Evolutionary conservation across 345 rosid genomes (phyloP).

Genomic region (Salix dunnii): DNA sequence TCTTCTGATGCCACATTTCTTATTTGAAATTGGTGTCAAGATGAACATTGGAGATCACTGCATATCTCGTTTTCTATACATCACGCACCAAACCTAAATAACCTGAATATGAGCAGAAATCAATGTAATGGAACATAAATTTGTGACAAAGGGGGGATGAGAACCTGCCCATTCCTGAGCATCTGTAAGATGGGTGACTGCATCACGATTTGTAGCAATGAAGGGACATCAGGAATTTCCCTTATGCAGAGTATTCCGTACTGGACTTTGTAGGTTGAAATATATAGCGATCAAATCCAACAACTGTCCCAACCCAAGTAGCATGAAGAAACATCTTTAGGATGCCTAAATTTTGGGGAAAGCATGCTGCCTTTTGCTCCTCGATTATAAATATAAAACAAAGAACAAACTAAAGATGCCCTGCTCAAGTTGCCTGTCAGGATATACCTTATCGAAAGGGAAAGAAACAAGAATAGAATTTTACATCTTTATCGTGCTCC

Average conservation of each 20-base stretch:
- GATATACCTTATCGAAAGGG: not conserved
- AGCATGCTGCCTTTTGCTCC: not conserved
- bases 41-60: not conserved
- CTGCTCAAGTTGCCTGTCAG: not conserved
- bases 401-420: not conserved
- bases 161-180: conserved; percentile 41
- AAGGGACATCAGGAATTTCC: conserved; percentile 37
- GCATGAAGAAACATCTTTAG: not conserved
- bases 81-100: not conserved
- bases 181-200: conserved; percentile 36
- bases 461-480: not conserved
- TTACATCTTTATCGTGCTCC: conserved; percentile 34
- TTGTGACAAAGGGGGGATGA: conserved; percentile 7
- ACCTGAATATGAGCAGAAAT: not conserved
- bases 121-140: not conserved
- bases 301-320: conserved; percentile 31
- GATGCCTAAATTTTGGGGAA: not conserved
- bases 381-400: not conserved
- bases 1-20: not conserved
- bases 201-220: conserved; percentile 36
- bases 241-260: conserved; percentile 34
- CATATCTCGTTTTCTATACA: not conserved
- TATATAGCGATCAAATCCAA: conserved; percentile 37
- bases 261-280: conserved; percentile 36
- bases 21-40: not conserved